phyloP scores from a whole-genome alignment of 768 basidiomycete genomes.

The Lactifluus rugatus region DNA sequence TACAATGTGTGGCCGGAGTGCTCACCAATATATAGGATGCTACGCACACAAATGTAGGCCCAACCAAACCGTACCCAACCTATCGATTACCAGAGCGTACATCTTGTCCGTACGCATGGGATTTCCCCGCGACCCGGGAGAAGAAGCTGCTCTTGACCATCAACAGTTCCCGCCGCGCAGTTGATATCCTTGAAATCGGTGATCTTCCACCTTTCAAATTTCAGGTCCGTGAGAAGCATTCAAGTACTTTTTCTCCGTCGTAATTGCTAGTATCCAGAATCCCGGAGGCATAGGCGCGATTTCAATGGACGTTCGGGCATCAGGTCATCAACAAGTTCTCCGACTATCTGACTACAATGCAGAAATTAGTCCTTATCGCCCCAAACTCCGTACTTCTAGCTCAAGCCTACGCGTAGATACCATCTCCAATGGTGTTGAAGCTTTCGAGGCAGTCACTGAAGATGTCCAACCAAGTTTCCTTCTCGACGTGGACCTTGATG shows the following conservation, averaged over 20 bases:
- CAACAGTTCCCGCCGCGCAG: conserved; percentile 48
- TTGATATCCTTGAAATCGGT: conserved; percentile 96
- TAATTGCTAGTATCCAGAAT: conserved; percentile 29
- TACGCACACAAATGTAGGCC: conserved; percentile 35
- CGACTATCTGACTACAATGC: conserved; percentile 81
- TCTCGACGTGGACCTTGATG: conserved; percentile 69
- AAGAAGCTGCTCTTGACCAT: conserved; percentile 67
- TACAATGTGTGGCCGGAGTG: not conserved
- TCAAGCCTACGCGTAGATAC: conserved; percentile 58
- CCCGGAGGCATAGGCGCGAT: conserved; percentile 52
- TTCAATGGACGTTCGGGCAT: conserved; percentile 88
- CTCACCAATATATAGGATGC: conserved; percentile 21
- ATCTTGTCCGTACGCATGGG: conserved; percentile 78
- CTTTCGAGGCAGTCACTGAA: conserved; percentile 78
- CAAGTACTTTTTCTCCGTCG: not conserved
- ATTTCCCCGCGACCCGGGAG: conserved; percentile 72
- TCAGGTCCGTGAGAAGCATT: conserved; percentile 36
- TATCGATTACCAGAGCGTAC: conserved; percentile 54
- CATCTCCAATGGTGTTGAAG: conserved; percentile 55
- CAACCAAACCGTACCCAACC: conserved; percentile 32
- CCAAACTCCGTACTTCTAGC: conserved; percentile 42
- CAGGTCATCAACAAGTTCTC: conserved; percentile 74
- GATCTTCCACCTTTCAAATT: conserved; percentile 85
- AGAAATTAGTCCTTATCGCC: conserved; percentile 82
- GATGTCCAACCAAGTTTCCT: conserved; percentile 58